Evolutionary conservation across 805 yeast genomes (phyloP), one percentile per base, ranked within the genome.

Genomic region (Clavispora asparagi): DNA sequence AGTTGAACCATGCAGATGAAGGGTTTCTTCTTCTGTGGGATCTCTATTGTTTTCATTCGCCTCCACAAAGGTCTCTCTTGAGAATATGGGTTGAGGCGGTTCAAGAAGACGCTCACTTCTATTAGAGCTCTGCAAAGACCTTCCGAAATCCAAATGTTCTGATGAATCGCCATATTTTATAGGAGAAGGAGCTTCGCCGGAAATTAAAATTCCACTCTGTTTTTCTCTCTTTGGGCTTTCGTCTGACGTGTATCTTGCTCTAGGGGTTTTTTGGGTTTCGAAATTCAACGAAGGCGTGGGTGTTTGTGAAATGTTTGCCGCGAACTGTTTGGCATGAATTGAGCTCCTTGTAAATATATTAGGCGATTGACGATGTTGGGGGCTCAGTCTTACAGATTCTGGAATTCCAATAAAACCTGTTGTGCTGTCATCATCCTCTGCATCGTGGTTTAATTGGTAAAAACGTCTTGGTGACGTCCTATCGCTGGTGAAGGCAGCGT

Each of bases 171-270:
- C 9, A 17, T 33, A 33, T 11, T 33, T 33, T 4, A 17, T 12
- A 9, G 37, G 37, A 10, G 25, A 33, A 4, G 13, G 3, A 33
- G 9, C 9, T 8, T 55, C 59, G 14, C 65, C 71, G 27, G 72
- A 68, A 41, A 82, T 73, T 12, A 77, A 64, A 4, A 82, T 68
- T 6, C 82, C 73, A 4, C 72, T 71, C 35, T 74, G 61, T 35
- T 67, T 70, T 37, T 74, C 74, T 60, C 90, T 77, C 46, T 72
- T 77, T 30, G 95, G 95, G 83, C 61, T 87, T 91, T 53, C 79
- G 65, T 44, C 79, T 65, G 12, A 68, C 3, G 94, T 83, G 56
- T 76, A 84, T 42, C 76, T 78, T 37, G 87, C 82, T 64, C 95
- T 73, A 9, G 85, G 79, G 7, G 87, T 79, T 25, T 32, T 49